Base-by-base conservation (phyloP, 2,329 filamentous ascomycete species). In the Aspergillus ibericus region DNA sequence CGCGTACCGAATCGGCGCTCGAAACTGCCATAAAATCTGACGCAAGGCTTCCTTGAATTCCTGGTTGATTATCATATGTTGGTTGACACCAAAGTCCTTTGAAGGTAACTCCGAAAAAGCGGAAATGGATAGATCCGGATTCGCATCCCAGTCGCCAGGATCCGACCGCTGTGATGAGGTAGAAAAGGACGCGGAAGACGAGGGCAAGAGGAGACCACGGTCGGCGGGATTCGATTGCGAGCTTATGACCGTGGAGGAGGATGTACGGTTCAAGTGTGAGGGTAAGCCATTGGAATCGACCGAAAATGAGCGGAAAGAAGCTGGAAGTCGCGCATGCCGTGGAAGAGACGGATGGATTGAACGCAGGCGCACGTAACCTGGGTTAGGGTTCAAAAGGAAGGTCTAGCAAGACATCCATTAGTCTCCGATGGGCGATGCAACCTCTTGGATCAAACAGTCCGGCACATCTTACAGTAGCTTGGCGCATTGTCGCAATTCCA, bases 61-160 rank as follows among this genome's bases (percentile, higher is more conserved):
- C 71, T 92, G 88, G 72, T 98, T 96, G 71, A 98, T 96, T 60
- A 92, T 83, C 82, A 98, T 96, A 77, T 98, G 91, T 75, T 99
- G 95, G 68, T 99, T 99, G 67, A 93, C 88, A 15, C 95, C 95
- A 67, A 98, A 98, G 67, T 90, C 88, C 61, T 84, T 83, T 65
- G 89, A 88, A 2, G 91, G 91, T 20, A 95, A 82, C 70, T 93
- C 83, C 29, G 87, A 86, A 78, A 93, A 93, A 61, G 86, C 84
- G 50, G 85, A 85, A 67, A 93, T 90, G 62, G 86, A 82, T 60
- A 87, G 85, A 64, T 91, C 83, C 13, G 87, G 85, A 64, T 90
- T 85, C 56, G 91, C 86, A 69, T 95, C 90, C 91, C 90, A 93
- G 68, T 88, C 86, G n/a, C 59, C 53, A 15, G 78, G 69, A 9